Percentiles rank a stretch among this genome's conserved stretches.
These are phyloP conservation scores for Aethionema arabicum DNA, from an alignment of 345 rosid species.

Conservation along the genomic window DNA sequence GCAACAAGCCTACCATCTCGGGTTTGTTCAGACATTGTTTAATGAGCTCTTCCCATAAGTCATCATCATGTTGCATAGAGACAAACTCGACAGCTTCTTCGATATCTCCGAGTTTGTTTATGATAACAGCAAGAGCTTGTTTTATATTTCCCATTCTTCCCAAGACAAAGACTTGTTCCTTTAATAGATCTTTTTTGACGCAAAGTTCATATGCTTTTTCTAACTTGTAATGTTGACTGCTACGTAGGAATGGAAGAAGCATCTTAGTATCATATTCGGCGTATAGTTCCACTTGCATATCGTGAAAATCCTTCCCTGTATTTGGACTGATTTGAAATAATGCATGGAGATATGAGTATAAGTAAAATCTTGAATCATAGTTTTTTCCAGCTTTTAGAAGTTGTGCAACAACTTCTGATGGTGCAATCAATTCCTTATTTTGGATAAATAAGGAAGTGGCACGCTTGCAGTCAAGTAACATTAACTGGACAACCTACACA, in stretches of 20 bases:
- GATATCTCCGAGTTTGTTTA: conserved; percentile 87
- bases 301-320: conserved; percentile 88
- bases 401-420: conserved; percentile 83
- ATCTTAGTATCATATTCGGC: conserved; percentile 88
- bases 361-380: conserved; percentile 82
- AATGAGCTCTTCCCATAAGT: conserved; percentile 98
- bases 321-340: conserved; percentile 80
- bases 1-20: conserved; percentile 95
- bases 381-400: conserved; percentile 54
- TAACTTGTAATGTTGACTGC: conserved; percentile 94
- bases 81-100: conserved; percentile 99
- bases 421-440: conserved; percentile 73
- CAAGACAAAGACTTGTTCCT: conserved; percentile 93
- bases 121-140: conserved; percentile 87
- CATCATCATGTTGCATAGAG: conserved; percentile 94
- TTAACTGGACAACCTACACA: conserved; percentile 83
- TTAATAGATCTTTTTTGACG: conserved; percentile 68
- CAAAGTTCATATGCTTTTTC: conserved; percentile 97
- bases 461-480: conserved; percentile 86
- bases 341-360: conserved; percentile 79
- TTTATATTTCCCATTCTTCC: conserved; percentile 98
- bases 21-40: conserved; percentile 93
- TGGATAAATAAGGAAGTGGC: conserved; percentile 79
- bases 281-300: conserved; percentile 98
- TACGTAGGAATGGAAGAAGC: conserved; percentile 94